A percentile compares a stretch with the other conserved stretches of the same genome.
Conservation (phyloP, 768 basidiomycete genomes). For the Exidia glandulosa region DNA sequence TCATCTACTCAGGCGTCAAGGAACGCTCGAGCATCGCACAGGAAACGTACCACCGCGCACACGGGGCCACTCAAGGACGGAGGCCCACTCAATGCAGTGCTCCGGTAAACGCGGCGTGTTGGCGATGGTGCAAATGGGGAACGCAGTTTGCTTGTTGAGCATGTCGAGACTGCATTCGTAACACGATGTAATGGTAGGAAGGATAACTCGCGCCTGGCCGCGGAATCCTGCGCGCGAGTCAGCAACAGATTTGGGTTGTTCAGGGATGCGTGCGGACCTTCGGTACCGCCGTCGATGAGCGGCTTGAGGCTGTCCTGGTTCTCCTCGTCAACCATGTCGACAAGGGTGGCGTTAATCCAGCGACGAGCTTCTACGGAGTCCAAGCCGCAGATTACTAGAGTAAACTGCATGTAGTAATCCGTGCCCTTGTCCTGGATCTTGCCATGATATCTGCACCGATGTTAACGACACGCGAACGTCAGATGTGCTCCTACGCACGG, state of each 20-base stretch:
- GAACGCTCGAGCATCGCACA: not conserved
- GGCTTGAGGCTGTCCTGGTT: constrained; percentile 91
- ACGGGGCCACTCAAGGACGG: constrained; percentile 96
- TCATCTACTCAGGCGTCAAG: constrained; percentile 47
- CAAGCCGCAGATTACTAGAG: constrained; percentile 91
- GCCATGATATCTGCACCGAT: constrained; percentile 64
- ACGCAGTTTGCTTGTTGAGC: constrained; percentile 93
- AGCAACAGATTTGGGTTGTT: not conserved
- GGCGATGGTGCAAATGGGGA: constrained; percentile 98
- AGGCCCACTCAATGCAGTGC: constrained; percentile 99
- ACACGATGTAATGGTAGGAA: constrained; percentile 90
- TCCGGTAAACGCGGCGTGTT: constrained; percentile 97
- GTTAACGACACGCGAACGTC: too few relatives aligned
- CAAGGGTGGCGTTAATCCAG: constrained; percentile 98
- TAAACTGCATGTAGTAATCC: constrained; percentile 93
- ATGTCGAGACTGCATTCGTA: constrained; percentile 98
- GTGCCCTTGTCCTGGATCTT: constrained; percentile 98
- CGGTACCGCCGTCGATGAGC: constrained; percentile 95
- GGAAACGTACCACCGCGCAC: constrained; percentile 62
- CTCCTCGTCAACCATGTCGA: constrained; percentile 88
- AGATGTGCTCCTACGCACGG: constrained; percentile 48
- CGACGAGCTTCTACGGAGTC: constrained; percentile 95
- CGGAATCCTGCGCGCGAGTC: constrained; percentile 74
- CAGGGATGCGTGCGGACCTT: constrained; percentile 43
- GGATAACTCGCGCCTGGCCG: constrained; percentile 93